Base-by-base conservation (phyloP, 768 basidiomycete species). In the Phanerochaete carnosa region DNA sequence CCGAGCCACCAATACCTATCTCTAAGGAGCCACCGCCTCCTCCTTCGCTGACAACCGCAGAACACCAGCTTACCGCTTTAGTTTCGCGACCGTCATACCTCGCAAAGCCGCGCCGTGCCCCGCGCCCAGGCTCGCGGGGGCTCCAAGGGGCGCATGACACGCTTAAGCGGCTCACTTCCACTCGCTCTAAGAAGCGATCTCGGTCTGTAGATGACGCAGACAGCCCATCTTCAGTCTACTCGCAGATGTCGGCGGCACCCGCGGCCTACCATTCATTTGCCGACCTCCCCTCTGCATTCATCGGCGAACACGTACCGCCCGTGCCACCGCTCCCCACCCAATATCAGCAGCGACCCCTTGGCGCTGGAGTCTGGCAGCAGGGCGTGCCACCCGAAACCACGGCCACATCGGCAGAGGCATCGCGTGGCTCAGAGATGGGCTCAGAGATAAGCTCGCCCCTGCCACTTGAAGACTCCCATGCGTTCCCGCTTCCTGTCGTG, bases 221-320 rank as follows among this genome's bases (percentile, higher is more conserved):
- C 16, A 62, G 61, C 39, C 57, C 61, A 11, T 32, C 37, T 3
- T 62, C 61, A 22, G 37, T 62, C n/a, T 62, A 62, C 28, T 62
- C 61, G 4, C 61, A 62, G 33, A 25, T 51, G 13, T 62, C 61
- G 9, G 60, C 59, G 23, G 50, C 59, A n/a, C 33, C 59, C 2
- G n/a, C 45, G 22, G 32, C 12, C n/a, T 51, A 37, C 16, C 32
- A 43, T 2, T 30, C 28, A 35, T 11, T 33, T 16, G 51, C 16
- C 23, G 35, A 59, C 25, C 15, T 28, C 23, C 2, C 35, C 35
- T 5, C 19, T n/a, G 26, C 22, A n/a, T n/a, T 23, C 50, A 26
- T 22, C 11, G 13, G 12, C 7, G 8, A 32, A 5, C n/a, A 9
- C 23, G 49, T 32, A 2, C 57, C 58, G 4, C 51, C 51, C 3